Evolutionary conservation across 345 rosid species (phyloP).

Genomic region (Syzygium aromaticum): DNA sequence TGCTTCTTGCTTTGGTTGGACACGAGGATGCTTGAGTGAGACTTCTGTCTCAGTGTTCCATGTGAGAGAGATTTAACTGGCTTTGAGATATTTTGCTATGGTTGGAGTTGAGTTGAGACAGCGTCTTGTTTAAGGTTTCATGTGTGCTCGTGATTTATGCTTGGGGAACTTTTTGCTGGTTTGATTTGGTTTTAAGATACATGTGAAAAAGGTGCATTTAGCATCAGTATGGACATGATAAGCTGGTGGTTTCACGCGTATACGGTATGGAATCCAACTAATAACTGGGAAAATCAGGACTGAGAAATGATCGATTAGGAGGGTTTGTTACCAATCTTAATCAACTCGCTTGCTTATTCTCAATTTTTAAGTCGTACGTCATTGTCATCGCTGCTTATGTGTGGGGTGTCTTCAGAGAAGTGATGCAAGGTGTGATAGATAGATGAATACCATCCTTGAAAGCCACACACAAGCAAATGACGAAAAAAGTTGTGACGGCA

Average conservation of each 20-base stretch:
- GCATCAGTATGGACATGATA: neutral
- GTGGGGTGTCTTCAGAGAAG: neutral
- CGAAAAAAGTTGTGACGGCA: neutral
- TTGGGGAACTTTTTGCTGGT: neutral
- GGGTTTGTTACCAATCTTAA: neutral
- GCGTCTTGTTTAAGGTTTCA: neutral
- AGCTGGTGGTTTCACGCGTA: neutral
- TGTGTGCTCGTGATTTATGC: neutral
- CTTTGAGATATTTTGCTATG: neutral
- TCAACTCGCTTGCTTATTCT: neutral
- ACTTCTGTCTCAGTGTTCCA: neutral
- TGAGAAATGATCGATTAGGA: neutral
- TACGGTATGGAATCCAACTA: neutral
- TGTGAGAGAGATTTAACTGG: neutral
- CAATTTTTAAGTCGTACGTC: neutral
- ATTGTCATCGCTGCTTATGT: neutral
- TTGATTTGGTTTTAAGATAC: neutral
- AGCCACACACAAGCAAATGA: neutral
- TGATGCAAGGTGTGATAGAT: neutral
- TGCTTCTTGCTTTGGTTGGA: slow-evolving; percentile 70
- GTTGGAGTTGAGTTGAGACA: neutral
- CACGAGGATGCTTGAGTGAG: slow-evolving; percentile 40
- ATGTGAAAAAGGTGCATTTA: neutral
- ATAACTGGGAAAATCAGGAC: neutral
- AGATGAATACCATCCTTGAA: neutral